Conservation (phyloP, 495 filamentous ascomycete genomes). For the Penicillium angulare region DNA sequence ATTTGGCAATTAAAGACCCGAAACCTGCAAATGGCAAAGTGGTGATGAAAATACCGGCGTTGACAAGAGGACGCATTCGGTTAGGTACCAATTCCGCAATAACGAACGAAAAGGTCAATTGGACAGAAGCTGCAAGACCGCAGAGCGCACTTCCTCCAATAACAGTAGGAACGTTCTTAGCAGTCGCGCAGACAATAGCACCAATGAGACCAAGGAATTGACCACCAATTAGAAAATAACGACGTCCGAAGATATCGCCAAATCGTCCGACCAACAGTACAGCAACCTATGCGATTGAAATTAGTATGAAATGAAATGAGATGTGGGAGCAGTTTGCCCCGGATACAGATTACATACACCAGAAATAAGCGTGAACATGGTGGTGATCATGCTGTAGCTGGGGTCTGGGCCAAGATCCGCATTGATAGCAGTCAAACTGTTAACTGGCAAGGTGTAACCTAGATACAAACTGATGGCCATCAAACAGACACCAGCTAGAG, state of each 20-base stretch:
- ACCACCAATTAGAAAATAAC: constrained; percentile 49
- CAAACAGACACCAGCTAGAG: neutral
- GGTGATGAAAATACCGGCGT: constrained; percentile 35
- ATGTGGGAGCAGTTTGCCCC: neutral
- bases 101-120: constrained; percentile 36
- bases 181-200: constrained; percentile 41
- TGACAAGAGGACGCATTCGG: constrained; percentile 36
- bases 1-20: constrained; percentile 39
- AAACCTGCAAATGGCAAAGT: constrained; percentile 40
- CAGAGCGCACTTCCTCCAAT: constrained; percentile 38
- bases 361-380: constrained; percentile 27
- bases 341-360: constrained; percentile 4
- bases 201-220: constrained; percentile 41
- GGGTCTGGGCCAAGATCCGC: constrained; percentile 32
- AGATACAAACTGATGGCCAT: neutral
- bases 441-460: constrained; percentile 3
- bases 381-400: constrained; percentile 35
- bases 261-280: constrained; percentile 46
- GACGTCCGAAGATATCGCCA: constrained; percentile 54
- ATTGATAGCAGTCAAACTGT: constrained; percentile 21
- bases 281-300: constrained; percentile 17
- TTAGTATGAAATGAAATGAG: neutral
- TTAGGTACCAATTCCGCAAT: constrained; percentile 47
- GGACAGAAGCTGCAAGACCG: constrained; percentile 35
- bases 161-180: constrained; percentile 41